phyloP scores from a whole-genome alignment of 1,284 basidiomycete species.

The Tremellales sp. region DNA sequence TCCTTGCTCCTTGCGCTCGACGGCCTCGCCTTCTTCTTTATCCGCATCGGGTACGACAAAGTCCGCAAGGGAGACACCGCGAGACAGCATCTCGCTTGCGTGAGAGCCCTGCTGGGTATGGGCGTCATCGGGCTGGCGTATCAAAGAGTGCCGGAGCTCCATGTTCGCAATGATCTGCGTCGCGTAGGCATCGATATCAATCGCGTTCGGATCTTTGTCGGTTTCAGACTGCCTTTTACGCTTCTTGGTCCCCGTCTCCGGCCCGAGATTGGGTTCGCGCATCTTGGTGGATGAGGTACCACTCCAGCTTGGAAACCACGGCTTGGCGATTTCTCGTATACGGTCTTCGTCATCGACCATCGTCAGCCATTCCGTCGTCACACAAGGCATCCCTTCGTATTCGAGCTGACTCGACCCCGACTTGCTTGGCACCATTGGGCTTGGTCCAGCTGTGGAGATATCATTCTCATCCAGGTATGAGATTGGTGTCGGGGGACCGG shows the following conservation, averaged over 20 bases:
- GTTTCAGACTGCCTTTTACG: not conserved
- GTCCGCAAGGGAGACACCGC: slow-evolving; percentile 10
- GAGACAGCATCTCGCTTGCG: not conserved
- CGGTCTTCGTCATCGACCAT: slow-evolving; percentile 13
- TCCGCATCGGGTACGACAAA: not conserved
- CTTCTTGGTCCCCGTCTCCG: too few relatives aligned
- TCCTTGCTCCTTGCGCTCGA: too few relatives aligned
- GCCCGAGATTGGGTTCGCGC: not conserved
- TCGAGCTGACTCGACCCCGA: slow-evolving; percentile 3
- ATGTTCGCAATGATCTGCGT: slow-evolving; percentile 11
- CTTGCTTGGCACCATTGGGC: slow-evolving; percentile 2
- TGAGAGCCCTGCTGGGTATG: too few relatives aligned
- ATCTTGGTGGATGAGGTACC: not conserved
- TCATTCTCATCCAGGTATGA: slow-evolving; percentile 19
- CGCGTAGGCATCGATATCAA: slow-evolving; percentile 5
- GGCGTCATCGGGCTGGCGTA: not conserved
- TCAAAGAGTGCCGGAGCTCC: slow-evolving; percentile 1
- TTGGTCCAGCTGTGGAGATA: not conserved
- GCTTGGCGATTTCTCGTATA: slow-evolving; percentile 4
- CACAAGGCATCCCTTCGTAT: slow-evolving; percentile 23
- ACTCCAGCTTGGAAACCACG: slow-evolving; percentile 9
- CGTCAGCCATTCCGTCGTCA: slow-evolving; percentile 29
- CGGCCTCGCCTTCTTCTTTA: too few relatives aligned
- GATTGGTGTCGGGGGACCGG: slow-evolving; percentile 38
- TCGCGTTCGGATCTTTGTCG: not conserved